Evolutionary conservation across 208 protist genomes (phyloP), one percentile per base, ranked within the genome.

Genomic region (Tritrichomonas foetus): DNA sequence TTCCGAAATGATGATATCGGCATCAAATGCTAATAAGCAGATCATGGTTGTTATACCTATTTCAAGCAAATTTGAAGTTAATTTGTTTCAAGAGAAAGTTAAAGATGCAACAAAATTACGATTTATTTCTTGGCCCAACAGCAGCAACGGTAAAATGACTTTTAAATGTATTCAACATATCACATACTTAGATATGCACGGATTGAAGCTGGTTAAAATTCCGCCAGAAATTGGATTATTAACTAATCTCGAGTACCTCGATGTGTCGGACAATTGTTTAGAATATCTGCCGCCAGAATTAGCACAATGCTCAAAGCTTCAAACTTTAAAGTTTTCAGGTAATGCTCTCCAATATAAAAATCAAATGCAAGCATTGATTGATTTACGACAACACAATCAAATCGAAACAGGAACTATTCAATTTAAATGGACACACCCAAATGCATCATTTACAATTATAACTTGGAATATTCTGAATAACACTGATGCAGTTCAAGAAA

Each of bases 301-400:
- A 33, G 47, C 74, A 3, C n/a, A 82, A 53, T 82, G 74, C 20
- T 44, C 50, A 44, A 82, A 82, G 50, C 74, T 82, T 25, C 47
- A 82, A 82, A 82, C 74, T 25, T 41, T 82, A n/a, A 20, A 50
- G 14, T 82, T 47, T 82, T 50, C 41, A 9, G 74, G 74, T 20
- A 82, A 82, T 36, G 50, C 20, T 30, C 33, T 82, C 11, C 27
- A 47, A 25, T 82, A 82, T 82, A 36, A 47, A 47, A 47, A 33
- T 16, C 74, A 82, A 82, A 82, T 82, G 5, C 74, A 82, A 82
- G 74, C 74, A n/a, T 50, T 82, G 20, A 82, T 47, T 36, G 16
- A 82, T 50, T 30, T 82, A n/a, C 33, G 74, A 14, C 33, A 82
- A 50, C 30, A 5, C n/a, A 82, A 82, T 82, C 74, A 82, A 82